phyloP scores from a whole-genome alignment of 2,329 filamentous ascomycete genomes.

The Dothistroma pini region DNA sequence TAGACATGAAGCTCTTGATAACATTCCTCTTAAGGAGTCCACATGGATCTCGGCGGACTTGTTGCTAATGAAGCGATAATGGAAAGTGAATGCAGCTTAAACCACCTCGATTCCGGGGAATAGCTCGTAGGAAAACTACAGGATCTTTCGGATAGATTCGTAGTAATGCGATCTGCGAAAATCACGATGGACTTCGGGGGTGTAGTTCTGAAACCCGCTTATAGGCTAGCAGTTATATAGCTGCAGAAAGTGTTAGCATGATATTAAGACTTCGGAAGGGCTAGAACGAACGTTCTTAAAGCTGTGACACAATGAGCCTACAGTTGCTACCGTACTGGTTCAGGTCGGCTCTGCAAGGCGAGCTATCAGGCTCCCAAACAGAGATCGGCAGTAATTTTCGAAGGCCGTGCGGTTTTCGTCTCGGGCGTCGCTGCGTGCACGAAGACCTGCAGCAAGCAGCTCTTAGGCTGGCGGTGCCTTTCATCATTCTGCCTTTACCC shows the following conservation, averaged over 20 bases:
- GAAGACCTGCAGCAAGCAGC: too few relatives aligned
- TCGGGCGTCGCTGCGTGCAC: too few relatives aligned
- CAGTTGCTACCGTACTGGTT: slow-evolving; percentile 28
- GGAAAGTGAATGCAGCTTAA: slow-evolving; percentile 34
- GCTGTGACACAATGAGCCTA: slow-evolving; percentile 19
- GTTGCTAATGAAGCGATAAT: slow-evolving; percentile 41
- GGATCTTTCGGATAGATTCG: slow-evolving; percentile 30
- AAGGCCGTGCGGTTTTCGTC: too few relatives aligned
- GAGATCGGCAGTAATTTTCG: neutral
- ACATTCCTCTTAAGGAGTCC: slow-evolving; percentile 37
- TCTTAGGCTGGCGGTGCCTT: too few relatives aligned
- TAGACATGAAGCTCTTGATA: slow-evolving; percentile 41
- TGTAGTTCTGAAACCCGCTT: slow-evolving; percentile 28
- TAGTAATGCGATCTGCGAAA: slow-evolving; percentile 17
- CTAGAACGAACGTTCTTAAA: too few relatives aligned
- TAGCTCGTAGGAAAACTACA: slow-evolving; percentile 31
- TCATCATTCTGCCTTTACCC: too few relatives aligned
- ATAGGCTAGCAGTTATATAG: slow-evolving; percentile 28
- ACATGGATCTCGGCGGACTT: slow-evolving; percentile 38
- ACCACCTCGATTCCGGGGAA: slow-evolving; percentile 31
- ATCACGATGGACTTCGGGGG: slow-evolving; percentile 29
- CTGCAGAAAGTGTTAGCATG: too few relatives aligned
- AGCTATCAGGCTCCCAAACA: slow-evolving; percentile 33
- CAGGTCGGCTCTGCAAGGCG: slow-evolving; percentile 33
- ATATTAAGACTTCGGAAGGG: too few relatives aligned